Conservation (phyloP, 768 basidiomycete species). For the Pleurotus pulmonarius region DNA sequence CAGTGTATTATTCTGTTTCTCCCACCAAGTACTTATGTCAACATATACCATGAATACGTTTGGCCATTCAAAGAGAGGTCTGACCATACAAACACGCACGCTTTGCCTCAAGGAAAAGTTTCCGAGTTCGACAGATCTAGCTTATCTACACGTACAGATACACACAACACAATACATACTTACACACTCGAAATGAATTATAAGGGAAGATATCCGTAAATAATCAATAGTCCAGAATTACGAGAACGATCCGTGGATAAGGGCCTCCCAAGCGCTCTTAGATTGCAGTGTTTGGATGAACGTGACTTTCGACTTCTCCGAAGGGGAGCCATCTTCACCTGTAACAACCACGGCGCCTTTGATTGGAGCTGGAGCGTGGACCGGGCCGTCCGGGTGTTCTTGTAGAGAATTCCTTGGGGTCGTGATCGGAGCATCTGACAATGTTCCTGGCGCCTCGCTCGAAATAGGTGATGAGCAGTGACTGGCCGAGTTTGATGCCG, state of each 20-base stretch:
- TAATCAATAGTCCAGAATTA: conserved; percentile 14
- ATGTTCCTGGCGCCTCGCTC: background rate
- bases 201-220: no score
- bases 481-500: conserved; percentile 3
- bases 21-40: no score
- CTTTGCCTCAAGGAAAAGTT: no score
- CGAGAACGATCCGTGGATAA: conserved; percentile 67
- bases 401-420: no score
- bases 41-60: no score
- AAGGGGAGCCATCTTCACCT: conserved; percentile 6
- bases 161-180: no score
- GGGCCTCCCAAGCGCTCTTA: conserved; percentile 64
- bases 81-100: no score
- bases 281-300: conserved; percentile 56
- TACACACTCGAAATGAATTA: no score
- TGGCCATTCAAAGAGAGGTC: no score
- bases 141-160: no score
- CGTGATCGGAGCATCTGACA: background rate
- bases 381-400: background rate
- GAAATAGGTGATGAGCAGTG: background rate
- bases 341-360: conserved; percentile 13
- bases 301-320: conserved; percentile 36
- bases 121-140: no score
- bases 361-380: conserved; percentile 16
- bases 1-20: no score